Base-by-base conservation (phyloP, 345 rosid species). In the Hypericum perforatum region DNA sequence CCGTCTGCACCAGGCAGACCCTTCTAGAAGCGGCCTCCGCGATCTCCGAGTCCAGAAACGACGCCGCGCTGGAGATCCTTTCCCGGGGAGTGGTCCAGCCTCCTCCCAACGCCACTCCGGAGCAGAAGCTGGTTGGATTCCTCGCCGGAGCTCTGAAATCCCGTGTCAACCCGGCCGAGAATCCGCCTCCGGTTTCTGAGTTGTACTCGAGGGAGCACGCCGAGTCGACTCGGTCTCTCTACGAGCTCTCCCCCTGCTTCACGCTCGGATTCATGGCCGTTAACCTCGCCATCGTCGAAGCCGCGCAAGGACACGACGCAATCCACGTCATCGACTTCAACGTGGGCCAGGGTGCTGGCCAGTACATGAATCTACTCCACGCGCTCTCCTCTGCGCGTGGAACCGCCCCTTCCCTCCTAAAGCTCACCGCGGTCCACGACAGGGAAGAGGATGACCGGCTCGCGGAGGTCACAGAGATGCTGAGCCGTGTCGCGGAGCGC, bases 291-390 rank as follows among this genome's bases (percentile, higher is more conserved):
- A 85, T 92, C 48, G 70, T 92, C 5, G 88, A 86, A 32, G 79
- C 84, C 6, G 67, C 80, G 6, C 54, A 62, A 6, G 60, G 54
- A 45, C 61, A 59, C 45, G 51, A 58, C 38, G 67, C 45, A 56
- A 48, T 85, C 49, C 98, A 92, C 62, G 82, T 92, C 6, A 58
- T 92, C 22, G 98, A 92, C 73, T 88, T 92, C 59, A 85, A 88
- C 9, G 66, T 88, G 36, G 95, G 98, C 1, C 72, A 76, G 15
- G 98, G 86, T 11, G 32, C 32, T 22, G 79, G 85, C 2, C 98
- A 85, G 42, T 92, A 85, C 68, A 10, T 48, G n/a, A 56, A 81
- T 63, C 82, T 92, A 7, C 73, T 92, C 36, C 78, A 82, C 71
- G 89, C 65, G 65, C 85, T 92, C 2, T 74, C 84, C 2, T 74